Percentiles rank a stretch among this genome's conserved stretches.
Conservation (phyloP, 768 basidiomycete genomes). For the Tylopilus rubrobrunneus region DNA sequence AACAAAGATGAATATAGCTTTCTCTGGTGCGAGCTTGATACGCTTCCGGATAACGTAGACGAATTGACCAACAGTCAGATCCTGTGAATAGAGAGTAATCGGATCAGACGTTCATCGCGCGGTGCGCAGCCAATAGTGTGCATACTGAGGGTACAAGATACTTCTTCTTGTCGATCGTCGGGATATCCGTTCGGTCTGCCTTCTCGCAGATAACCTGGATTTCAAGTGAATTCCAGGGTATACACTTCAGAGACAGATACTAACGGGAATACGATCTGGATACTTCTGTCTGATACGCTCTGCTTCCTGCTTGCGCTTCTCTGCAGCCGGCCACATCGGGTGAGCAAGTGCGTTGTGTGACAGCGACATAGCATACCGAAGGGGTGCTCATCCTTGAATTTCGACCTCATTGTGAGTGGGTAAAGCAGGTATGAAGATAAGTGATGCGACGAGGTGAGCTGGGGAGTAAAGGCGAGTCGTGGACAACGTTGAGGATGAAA, state of each 20-base stretch:
- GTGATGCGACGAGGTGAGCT: slow-evolving; percentile 3
- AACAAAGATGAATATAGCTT: slow-evolving; percentile 99
- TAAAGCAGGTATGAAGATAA: slow-evolving; percentile 2
- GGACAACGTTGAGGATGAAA: slow-evolving; percentile 26
- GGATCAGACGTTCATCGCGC: slow-evolving; percentile 28
- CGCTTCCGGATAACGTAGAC: slow-evolving; percentile 99
- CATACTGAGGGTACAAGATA: slow-evolving; percentile 95
- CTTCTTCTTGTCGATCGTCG: slow-evolving; percentile 99
- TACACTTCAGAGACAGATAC: slow-evolving; percentile 25
- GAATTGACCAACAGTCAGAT: slow-evolving; percentile 96
- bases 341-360: slow-evolving; percentile 33
- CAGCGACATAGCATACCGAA: slow-evolving; percentile 61
- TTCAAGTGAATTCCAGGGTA: slow-evolving; percentile 7
- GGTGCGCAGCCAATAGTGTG: slow-evolving; percentile 3
- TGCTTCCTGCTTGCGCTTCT: slow-evolving; percentile 99
- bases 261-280: slow-evolving; percentile 93
- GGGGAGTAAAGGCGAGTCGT: slow-evolving; percentile 14
- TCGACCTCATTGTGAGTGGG: slow-evolving; percentile 68
- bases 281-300: slow-evolving; percentile 99
- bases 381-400: slow-evolving; percentile 99
- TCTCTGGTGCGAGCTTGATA: slow-evolving; percentile 99
- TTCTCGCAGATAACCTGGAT: slow-evolving; percentile 98
- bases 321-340: slow-evolving; percentile 39
- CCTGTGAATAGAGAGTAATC: slow-evolving; percentile 45
- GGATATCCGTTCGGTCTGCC: slow-evolving; percentile 97